Evolutionary conservation across 306 rosid genomes (phyloP).

Genomic region (Carpinus viminea): DNA sequence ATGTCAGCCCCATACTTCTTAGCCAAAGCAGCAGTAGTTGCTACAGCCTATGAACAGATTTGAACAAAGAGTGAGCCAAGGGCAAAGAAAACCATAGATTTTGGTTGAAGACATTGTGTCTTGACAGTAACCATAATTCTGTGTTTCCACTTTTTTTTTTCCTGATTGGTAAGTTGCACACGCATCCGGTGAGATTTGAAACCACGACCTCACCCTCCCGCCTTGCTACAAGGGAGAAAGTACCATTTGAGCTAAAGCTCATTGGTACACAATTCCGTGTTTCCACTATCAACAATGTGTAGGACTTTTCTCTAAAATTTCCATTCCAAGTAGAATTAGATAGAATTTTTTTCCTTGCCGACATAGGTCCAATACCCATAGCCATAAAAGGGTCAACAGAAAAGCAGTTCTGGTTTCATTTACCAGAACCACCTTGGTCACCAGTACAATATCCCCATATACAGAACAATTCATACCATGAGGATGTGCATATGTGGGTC

Average conservation of each 20-base stretch:
- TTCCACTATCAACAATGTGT: neutral
- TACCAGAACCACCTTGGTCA: neutral
- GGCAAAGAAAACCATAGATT: slow-evolving; percentile 12
- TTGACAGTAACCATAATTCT: neutral
- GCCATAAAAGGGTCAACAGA: neutral
- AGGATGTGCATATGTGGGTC: neutral
- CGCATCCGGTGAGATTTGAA: too few relatives aligned
- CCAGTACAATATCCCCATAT: neutral
- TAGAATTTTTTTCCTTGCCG: neutral
- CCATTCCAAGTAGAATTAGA: neutral
- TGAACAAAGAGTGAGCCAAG: slow-evolving; percentile 20
- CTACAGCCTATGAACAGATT: slow-evolving; percentile 55
- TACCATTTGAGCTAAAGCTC: too few relatives aligned
- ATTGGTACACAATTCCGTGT: neutral
- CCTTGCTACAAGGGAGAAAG: too few relatives aligned
- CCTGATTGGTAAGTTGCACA: too few relatives aligned
- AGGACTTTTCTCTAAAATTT: neutral
- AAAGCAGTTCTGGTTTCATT: neutral
- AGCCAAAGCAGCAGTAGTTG: slow-evolving; percentile 79
- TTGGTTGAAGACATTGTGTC: neutral
- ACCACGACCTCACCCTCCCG: too few relatives aligned
- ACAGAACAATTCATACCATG: neutral
- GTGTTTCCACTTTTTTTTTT: neutral
- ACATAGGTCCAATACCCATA: neutral
- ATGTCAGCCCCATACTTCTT: slow-evolving; percentile 89